phyloP scores from a whole-genome alignment of 257 asterid genomes.

The Salvia splendens region DNA sequence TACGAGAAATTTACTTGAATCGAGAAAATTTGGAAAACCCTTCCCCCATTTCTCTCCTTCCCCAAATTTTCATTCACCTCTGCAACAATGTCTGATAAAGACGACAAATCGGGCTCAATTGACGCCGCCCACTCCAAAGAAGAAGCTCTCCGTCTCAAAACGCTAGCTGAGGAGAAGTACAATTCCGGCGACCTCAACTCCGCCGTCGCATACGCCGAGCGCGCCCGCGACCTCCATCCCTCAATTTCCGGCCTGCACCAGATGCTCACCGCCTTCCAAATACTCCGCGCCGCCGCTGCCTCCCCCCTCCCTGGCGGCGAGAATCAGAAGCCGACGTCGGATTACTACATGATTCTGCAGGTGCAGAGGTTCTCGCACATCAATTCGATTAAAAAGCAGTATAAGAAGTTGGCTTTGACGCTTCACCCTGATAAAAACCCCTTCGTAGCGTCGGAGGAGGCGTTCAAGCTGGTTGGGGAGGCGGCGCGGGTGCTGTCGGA shows the following conservation, averaged over 20 bases:
- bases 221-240: constrained; percentile 62
- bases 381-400: constrained; percentile 67
- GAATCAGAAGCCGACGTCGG: constrained; percentile 38
- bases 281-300: constrained; percentile 54
- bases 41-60: constrained; percentile 12
- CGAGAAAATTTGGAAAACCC: constrained; percentile 24
- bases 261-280: constrained; percentile 61
- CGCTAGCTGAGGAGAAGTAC: constrained; percentile 59
- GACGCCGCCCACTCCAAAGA: constrained; percentile 31
- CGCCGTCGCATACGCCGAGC: constrained; percentile 66
- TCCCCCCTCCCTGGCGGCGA: constrained; percentile 24
- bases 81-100: constrained; percentile 38
- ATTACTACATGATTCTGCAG: constrained; percentile 70
- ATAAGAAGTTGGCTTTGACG: constrained; percentile 68
- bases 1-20: constrained; percentile 6
- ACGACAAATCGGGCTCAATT: constrained; percentile 17
- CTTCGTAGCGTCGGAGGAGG: constrained; percentile 63
- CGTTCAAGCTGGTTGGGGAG: constrained; percentile 81
- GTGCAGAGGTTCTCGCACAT: constrained; percentile 66
- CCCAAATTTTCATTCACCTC: background rate
- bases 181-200: constrained; percentile 57
- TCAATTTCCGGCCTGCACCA: constrained; percentile 56
- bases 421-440: constrained; percentile 85
- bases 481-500: constrained; percentile 76
- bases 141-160: constrained; percentile 57